Base-by-base conservation (phyloP, 495 filamentous ascomycete species). In the Hamigera avellanea region DNA sequence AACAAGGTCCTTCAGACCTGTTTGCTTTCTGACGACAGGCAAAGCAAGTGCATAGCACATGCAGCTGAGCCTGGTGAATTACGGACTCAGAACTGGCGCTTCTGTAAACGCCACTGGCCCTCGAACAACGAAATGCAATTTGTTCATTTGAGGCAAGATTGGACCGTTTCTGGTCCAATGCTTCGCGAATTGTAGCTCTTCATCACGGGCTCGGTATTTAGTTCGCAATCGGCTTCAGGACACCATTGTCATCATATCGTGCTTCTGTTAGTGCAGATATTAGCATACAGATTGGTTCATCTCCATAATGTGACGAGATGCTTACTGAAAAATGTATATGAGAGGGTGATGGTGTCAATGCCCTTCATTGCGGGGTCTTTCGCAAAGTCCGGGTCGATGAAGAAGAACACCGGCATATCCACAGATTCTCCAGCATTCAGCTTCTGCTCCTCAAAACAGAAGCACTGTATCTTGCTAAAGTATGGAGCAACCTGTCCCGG, bases 361-460 rank as follows among this genome's bases (percentile, higher is more conserved):
- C 81, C 83, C 58, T 71, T 80, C 91, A 95, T 96, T 32, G 78
- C 83, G 14, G 88, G 67, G 60, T 99, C 93, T 41, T 83, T 83
- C 30, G 85, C 67, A 63, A 96, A 83, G 45, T 95, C 93, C 5
- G 93, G 93, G 54, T 99, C 93, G 49, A 99, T 82, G 59, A 94
- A 99, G 54, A 99, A 99, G 66, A 99, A 96, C 5, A 99, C 93
- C 2, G 93, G 93, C 93, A 99, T 99, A 65, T 99, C 93, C 35
- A 99, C 93, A 25, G 86, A 86, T 67, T 99, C 93, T 17, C 89
- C 86, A 15, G 87, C 89, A 56, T 87, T 89, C 35, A 98, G 62
- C 44, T 93, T 75, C 71, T 98, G 81, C 59, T 86, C 87, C 69
- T 99, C 93, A 53, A 99, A 99, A 56, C 93, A 99, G 61, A 99